phyloP scores from a whole-genome alignment of 1,284 basidiomycete genomes.

The Ceratobasidium sp. region DNA sequence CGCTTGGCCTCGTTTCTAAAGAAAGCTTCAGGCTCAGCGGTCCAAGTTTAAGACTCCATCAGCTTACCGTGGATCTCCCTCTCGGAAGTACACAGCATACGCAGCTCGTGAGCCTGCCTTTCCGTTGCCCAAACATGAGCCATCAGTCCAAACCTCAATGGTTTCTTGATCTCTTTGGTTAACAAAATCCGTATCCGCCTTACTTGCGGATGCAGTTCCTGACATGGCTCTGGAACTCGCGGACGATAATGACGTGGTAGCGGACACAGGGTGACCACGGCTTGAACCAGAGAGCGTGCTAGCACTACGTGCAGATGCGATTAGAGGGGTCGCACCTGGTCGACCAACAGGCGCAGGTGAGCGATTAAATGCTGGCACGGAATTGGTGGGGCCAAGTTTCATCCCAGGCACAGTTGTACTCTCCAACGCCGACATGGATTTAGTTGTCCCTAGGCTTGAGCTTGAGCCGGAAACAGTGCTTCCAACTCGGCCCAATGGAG shows the following conservation, averaged over 20 bases:
- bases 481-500: neutral
- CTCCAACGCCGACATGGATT: neutral
- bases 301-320: neutral
- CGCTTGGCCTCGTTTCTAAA: conserved; percentile 76
- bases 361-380: neutral
- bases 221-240: neutral
- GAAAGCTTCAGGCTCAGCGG: no score
- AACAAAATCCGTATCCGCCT: conserved; percentile 9
- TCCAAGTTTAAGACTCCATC: neutral
- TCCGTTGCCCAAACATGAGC: conserved; percentile 81
- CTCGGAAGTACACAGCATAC: conserved; percentile 80
- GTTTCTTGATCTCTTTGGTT: conserved; percentile 46
- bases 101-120: conserved; percentile 65
- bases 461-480: neutral
- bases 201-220: conserved; percentile 38
- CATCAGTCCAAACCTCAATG: conserved; percentile 77
- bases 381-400: neutral
- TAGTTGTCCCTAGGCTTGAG: neutral
- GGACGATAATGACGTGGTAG: neutral
- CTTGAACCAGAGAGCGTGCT: neutral
- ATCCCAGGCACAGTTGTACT: neutral
- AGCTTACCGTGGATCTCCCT: conserved; percentile 64
- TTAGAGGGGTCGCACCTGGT: neutral
- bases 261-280: neutral
- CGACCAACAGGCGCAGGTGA: conserved; percentile 8